Evolutionary conservation across 768 basidiomycete species (phyloP).

Genomic region (Coprinopsis strossmayeri): DNA sequence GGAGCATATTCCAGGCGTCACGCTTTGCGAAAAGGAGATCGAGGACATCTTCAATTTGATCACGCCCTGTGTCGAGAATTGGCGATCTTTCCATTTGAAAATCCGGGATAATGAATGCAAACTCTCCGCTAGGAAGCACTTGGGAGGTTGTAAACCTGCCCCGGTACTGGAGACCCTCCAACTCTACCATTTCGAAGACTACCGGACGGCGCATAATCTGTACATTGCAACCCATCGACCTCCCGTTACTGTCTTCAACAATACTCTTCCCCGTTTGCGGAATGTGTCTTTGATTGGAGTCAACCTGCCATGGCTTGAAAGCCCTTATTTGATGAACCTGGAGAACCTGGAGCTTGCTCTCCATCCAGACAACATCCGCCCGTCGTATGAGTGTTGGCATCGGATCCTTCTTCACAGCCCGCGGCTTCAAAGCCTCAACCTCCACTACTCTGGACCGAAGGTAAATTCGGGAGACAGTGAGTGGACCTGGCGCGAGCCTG

Average conservation of each 20-base stretch:
- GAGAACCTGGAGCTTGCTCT: constrained; percentile 52
- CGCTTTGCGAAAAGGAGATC: constrained; percentile 47
- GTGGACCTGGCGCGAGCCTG: constrained; percentile 26
- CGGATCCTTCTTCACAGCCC: constrained; percentile 46
- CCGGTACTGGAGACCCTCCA: constrained; percentile 53
- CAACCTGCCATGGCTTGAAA: constrained; percentile 52
- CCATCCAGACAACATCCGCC: constrained; percentile 52
- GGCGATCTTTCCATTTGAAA: constrained; percentile 56
- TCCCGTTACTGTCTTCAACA: constrained; percentile 52
- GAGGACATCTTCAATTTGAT: constrained; percentile 36
- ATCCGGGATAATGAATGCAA: constrained; percentile 54
- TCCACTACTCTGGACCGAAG: constrained; percentile 57
- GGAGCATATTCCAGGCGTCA: constrained; percentile 44
- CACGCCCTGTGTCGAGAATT: constrained; percentile 40
- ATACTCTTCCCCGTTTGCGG: constrained; percentile 41
- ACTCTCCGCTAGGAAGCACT: constrained; percentile 32
- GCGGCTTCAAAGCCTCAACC: constrained; percentile 35
- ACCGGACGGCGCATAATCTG: constrained; percentile 41
- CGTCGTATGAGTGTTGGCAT: constrained; percentile 48
- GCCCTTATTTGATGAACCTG: constrained; percentile 43
- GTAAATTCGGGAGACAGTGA: constrained; percentile 26
- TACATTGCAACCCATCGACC: constrained; percentile 50
- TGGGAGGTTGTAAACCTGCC: constrained; percentile 39
- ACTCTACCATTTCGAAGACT: constrained; percentile 62
- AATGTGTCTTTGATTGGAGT: constrained; percentile 61